Evolutionary conservation across 2,329 filamentous ascomycete species (phyloP).

Genomic region (Hymenoscyphus linearis): DNA sequence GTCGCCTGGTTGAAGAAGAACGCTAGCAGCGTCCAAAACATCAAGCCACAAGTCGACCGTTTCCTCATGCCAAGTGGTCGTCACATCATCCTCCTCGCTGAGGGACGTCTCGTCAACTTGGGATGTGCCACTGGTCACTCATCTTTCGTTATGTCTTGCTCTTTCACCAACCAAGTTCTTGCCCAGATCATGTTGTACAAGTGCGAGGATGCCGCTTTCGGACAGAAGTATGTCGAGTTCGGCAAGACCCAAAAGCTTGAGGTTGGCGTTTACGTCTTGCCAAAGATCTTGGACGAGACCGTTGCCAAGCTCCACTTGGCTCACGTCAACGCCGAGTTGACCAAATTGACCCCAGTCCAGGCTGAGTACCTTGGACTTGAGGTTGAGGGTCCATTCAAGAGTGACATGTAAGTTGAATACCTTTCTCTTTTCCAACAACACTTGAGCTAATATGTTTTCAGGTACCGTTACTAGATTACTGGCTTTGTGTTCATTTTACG

Average conservation of each 20-base stretch:
- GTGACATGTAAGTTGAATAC: constrained; percentile 65
- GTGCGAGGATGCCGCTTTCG: constrained; percentile 78
- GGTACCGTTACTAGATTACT: constrained; percentile 34
- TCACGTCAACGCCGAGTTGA: constrained; percentile 93
- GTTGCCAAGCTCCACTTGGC: constrained; percentile 89
- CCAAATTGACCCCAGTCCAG: constrained; percentile 77
- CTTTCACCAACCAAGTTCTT: constrained; percentile 99
- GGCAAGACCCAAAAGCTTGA: constrained; percentile 86
- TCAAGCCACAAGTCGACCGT: constrained; percentile 99
- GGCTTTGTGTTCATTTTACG: constrained; percentile 19
- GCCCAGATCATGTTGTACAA: constrained; percentile 99
- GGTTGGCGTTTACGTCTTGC: constrained; percentile 90
- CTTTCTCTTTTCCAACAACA: neutral
- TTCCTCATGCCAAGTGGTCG: constrained; percentile 90
- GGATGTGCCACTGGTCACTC: constrained; percentile 99
- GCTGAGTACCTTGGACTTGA: constrained; percentile 90
- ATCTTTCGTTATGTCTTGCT: constrained; percentile 99
- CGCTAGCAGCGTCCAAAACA: constrained; percentile 88
- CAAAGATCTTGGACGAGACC: constrained; percentile 99
- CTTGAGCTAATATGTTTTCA: constrained; percentile 16
- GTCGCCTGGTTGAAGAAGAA: constrained; percentile 99
- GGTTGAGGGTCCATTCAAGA: constrained; percentile 90
- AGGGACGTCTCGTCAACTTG: constrained; percentile 98
- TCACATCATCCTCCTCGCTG: constrained; percentile 96
- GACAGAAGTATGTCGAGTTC: constrained; percentile 94